Conservation (phyloP, 495 filamentous ascomycete genomes). For the Polyplosphaeria fusca region DNA sequence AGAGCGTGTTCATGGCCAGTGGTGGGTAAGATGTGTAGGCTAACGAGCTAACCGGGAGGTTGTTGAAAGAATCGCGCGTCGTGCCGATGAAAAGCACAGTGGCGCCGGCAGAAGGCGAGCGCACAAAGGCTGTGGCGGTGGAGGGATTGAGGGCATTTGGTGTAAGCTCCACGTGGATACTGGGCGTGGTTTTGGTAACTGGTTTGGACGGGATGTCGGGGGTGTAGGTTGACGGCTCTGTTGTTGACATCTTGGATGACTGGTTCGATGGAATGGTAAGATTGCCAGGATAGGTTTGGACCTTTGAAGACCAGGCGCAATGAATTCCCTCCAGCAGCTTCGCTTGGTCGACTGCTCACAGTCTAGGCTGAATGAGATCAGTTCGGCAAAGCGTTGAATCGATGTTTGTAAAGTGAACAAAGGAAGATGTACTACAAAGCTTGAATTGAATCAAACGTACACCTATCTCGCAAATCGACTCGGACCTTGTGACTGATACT, state of each 20-base stretch:
- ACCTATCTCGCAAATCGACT: too few relatives aligned
- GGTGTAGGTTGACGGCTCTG: constrained; percentile 18
- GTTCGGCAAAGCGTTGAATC: too few relatives aligned
- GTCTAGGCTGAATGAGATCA: too few relatives aligned
- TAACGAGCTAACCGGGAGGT: constrained; percentile 70
- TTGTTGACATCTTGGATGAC: constrained; percentile 10
- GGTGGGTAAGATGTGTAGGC: constrained; percentile 79
- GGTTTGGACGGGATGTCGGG: constrained; percentile 22
- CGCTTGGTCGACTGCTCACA: too few relatives aligned
- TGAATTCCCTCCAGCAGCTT: too few relatives aligned
- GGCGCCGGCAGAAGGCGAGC: constrained; percentile 50
- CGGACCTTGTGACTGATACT: too few relatives aligned
- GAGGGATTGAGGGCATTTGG: constrained; percentile 58
- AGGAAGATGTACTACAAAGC: too few relatives aligned
- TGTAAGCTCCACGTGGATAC: constrained; percentile 61
- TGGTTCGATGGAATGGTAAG: not conserved
- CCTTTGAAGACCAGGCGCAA: too few relatives aligned
- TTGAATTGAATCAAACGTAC: too few relatives aligned
- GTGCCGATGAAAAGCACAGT: constrained; percentile 57
- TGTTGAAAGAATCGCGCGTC: constrained; percentile 78
- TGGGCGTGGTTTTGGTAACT: constrained; percentile 32
- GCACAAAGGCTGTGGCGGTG: constrained; percentile 61
- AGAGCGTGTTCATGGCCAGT: constrained; percentile 72
- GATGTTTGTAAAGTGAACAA: too few relatives aligned
- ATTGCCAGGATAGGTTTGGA: too few relatives aligned